Evolutionary conservation across 257 asterid species (phyloP).

Genomic region (Ajuga chamaepitys): DNA sequence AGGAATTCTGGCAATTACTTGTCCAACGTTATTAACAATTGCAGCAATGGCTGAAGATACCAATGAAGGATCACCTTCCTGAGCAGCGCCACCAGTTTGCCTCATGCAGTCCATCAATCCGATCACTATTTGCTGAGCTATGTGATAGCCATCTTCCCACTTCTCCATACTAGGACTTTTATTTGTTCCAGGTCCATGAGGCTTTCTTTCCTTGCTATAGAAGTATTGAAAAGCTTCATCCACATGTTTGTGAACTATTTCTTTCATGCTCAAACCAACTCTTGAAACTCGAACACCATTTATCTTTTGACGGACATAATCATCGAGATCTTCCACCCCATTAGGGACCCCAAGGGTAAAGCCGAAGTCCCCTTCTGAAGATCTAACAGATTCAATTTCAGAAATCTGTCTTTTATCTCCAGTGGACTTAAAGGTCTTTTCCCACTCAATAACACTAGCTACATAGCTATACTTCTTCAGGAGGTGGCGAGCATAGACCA

Average conservation of each 20-base stretch:
- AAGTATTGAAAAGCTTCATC: conserved; percentile 68
- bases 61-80: conserved; percentile 96
- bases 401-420: conserved; percentile 76
- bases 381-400: conserved; percentile 77
- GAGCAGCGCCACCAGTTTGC: conserved; percentile 99
- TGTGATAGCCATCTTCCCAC: conserved; percentile 63
- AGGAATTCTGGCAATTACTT: conserved; percentile 66
- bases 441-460: conserved; percentile 81
- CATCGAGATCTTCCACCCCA: conserved; percentile 94
- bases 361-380: conserved; percentile 68
- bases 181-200: conserved; percentile 45
- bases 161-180: conserved; percentile 56
- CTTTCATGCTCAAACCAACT: conserved; percentile 86
- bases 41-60: conserved; percentile 95
- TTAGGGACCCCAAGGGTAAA: conserved; percentile 87
- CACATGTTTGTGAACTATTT: conserved; percentile 70
- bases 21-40: conserved; percentile 67
- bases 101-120: conserved; percentile 97
- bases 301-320: conserved; percentile 87
- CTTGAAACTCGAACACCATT: conserved; percentile 69
- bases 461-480: conserved; percentile 63
- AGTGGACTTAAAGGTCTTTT: conserved; percentile 64
- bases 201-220: conserved; percentile 70
- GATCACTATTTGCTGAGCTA: conserved; percentile 74
- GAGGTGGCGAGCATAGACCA: conserved; percentile 66